Evolutionary conservation across 1,139 yeast species (phyloP), one percentile per base, ranked within the genome.

Genomic region (Geotrichum carabidarum): DNA sequence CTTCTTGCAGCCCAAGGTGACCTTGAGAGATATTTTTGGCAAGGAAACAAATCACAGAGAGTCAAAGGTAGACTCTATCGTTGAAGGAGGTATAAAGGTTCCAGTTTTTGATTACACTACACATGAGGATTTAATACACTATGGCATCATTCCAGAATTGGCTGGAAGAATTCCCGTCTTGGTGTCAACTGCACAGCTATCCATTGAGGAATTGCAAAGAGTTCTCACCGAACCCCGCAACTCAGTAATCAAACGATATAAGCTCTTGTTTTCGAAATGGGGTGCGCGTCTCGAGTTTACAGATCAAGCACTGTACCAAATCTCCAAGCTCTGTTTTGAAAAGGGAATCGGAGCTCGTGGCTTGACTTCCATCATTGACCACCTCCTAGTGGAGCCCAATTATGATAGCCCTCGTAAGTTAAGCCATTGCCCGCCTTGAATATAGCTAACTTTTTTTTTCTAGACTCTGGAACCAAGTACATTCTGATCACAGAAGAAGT

Each of bases 341-440:
- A 38, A 78, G 58, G 80, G 80, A 2, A 78, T 81, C 0, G 83
- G 83, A 27, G 83, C 83, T 0, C 71, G 83, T 60, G 83, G 83
- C 0, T 62, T 79, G 42, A 68, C 81, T 57, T 75, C 78, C 1
- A 75, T 78, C 9, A 69, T 79, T 74, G 82, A 78, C 55, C 70
- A 77, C 48, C 58, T 79, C n/a, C 63, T 79, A 22, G 63, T 78
- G 17, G 72, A 74, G 48, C 79, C 79, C 7, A 79, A 79, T 62
- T 79, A 74, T 63, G 83, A 79, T 48, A 75, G 81, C 58, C 83
- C 83, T 0, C 32, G 46, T 43, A 15, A 43, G 46, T 43, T 11
- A 8, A 18, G 8, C 14, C 9, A 43, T 17, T 4, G 17, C 35
- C 8, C 18, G 4, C 12, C 5, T 43, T 22, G 7, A 4, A n/a